These are phyloP conservation scores for Malus sylvestris DNA, from an alignment of 306 rosid genomes.

Conservation along the genomic window DNA sequence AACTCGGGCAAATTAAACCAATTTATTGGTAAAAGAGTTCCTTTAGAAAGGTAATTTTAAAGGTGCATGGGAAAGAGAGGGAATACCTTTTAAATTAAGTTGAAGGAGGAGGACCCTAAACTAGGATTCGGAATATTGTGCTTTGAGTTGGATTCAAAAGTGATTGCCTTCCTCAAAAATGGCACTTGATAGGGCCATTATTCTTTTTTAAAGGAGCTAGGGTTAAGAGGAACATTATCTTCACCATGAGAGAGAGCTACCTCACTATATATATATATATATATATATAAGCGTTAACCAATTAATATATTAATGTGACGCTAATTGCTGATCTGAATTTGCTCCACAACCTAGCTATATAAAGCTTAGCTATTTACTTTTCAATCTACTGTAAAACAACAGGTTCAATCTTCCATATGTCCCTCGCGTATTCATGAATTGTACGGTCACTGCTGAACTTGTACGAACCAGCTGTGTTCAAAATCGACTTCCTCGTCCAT, in stretches of 20 bases:
- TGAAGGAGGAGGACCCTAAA: not conserved
- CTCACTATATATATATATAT: not conserved
- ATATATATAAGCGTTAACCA: not conserved
- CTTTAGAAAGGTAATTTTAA: not conserved
- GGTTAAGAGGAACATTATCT: not conserved
- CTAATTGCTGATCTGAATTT: too few species aligned
- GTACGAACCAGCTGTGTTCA: constrained; percentile 91
- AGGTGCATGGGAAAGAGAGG: not conserved
- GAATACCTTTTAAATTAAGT: not conserved
- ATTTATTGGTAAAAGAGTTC: not conserved
- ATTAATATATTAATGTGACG: too few species aligned
- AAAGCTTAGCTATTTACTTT: too few species aligned
- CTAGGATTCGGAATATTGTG: not conserved
- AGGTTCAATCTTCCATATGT: constrained; percentile 83
- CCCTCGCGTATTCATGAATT: constrained; percentile 81
- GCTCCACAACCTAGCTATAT: too few species aligned
- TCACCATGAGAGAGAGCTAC: not conserved
- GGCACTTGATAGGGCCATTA: not conserved
- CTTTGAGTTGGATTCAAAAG: not conserved
- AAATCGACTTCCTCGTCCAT: constrained; percentile 93
- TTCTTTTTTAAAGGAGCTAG: not conserved
- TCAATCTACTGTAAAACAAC: constrained; percentile 41
- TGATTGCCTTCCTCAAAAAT: not conserved
- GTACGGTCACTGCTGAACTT: constrained; percentile 99
- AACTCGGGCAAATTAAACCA: not conserved